Evolutionary conservation across 495 filamentous ascomycete species (phyloP).

Genomic region (Xylaria bambusicola): DNA sequence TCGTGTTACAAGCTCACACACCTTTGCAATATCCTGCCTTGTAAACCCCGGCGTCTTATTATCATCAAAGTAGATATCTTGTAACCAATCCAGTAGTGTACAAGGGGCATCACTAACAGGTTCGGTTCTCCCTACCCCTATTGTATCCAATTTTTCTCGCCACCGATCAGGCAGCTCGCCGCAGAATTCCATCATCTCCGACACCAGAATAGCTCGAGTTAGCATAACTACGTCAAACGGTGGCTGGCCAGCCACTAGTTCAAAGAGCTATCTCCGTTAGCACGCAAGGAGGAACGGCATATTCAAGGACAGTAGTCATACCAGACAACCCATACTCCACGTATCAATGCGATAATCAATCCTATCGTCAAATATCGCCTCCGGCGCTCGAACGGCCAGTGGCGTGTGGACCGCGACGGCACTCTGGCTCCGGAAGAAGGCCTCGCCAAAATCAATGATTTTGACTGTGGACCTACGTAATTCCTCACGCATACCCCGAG

Average conservation of each 20-base stretch:
- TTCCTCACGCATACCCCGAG: neutral
- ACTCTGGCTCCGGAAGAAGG: neutral
- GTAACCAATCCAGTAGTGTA: slow-evolving; percentile 11
- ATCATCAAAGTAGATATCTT: slow-evolving; percentile 7
- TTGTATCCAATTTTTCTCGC: slow-evolving; percentile 4
- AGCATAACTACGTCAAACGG: slow-evolving; percentile 4
- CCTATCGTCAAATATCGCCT: neutral
- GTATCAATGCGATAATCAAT: slow-evolving; percentile 2
- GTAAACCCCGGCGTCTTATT: neutral
- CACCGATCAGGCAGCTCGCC: slow-evolving; percentile 3
- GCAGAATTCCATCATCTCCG: slow-evolving; percentile 9
- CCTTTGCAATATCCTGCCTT: slow-evolving; percentile 7
- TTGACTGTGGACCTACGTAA: slow-evolving; percentile 1
- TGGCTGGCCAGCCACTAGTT: slow-evolving; percentile 5
- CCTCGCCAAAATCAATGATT: slow-evolving; percentile 7
- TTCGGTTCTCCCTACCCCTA: neutral
- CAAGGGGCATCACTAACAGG: neutral
- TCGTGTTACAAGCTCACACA: neutral
- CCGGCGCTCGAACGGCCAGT: slow-evolving; percentile 3
- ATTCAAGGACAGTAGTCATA: slow-evolving; percentile 8
- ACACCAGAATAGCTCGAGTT: neutral
- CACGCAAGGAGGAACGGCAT: neutral
- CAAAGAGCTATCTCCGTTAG: slow-evolving; percentile 5
- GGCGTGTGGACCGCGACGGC: slow-evolving; percentile 1
- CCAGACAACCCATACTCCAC: slow-evolving; percentile 7